Evolutionary conservation across 495 filamentous ascomycete genomes (phyloP), one percentile per base, ranked within the genome.

Genomic region (Aspergillus nidulans): DNA sequence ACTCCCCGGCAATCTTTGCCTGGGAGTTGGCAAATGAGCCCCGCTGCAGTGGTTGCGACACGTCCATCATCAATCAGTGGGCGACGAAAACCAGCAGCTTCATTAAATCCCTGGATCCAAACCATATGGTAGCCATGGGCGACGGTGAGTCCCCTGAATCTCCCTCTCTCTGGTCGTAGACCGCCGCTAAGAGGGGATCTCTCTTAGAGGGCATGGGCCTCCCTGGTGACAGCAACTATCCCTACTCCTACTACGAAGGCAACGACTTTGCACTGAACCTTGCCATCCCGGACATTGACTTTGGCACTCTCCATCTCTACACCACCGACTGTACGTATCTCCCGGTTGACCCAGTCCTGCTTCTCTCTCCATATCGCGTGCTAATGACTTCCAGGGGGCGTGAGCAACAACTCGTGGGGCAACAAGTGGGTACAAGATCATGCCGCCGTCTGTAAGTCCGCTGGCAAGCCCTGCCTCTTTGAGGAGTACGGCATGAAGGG

Each of bases 301-400:
- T 49, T 36, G 46, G 28, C 46, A 49, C 46, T 30, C 15, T 49
- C 8, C 46, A 49, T 49, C 46, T 49, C 28, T 49, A 49, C 28
- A 34, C 46, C 8, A 38, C 28, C 20, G 46, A 38, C 32, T 49
- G 46, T 49, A 49, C 8, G 46, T 36, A 8, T 26, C 2, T 3
- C 16, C 9, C 16, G 0, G 13, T 49, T 26, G 8, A 38, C 15
- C 18, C 38, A 21, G 5, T 45, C 18, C 28, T 30, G 19, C n/a
- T 24, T 49, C 2, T n/a, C n/a, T n/a, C n/a, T n/a, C n/a, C n/a
- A n/a, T 18, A 12, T 47, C 24, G 13, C 23, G 10, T 23, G 13
- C 46, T 49, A 21, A 4, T 6, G 19, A 18, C 32, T 23, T 20
- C 6, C 32, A 49, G 46, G 46, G 46, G 32, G 46, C n/a, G 46